Conservation (phyloP, 352 stramenopile genomes). For the Pythium plurisporium region DNA sequence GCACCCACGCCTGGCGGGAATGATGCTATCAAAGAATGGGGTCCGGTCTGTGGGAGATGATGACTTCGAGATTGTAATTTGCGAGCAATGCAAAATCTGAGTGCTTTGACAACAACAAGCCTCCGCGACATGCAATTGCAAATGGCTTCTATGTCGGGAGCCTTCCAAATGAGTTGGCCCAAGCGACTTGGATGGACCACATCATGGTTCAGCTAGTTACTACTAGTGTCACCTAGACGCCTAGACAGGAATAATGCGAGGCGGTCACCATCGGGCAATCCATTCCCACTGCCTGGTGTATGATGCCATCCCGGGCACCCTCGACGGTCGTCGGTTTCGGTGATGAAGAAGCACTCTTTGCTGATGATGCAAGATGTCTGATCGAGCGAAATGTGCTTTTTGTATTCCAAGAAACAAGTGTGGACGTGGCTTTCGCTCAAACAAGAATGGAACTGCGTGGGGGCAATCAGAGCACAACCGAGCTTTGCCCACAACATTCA, state of each 20-base stretch:
- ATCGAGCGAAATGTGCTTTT: conserved; percentile 15
- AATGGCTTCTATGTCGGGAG: conserved; percentile 24
- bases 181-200: conserved; percentile 9
- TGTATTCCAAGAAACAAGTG: background rate
- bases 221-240: too few species aligned
- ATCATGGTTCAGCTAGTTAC: conserved; percentile 21
- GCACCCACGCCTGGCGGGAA: too few species aligned
- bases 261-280: conserved; percentile 18
- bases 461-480: too few species aligned
- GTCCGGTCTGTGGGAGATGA: too few species aligned
- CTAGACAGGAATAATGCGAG: conserved; percentile 19
- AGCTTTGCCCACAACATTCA: conserved; percentile 12
- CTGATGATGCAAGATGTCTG: background rate
- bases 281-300: conserved; percentile 19
- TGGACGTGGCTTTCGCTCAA: conserved; percentile 1
- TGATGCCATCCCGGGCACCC: conserved; percentile 19
- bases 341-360: background rate
- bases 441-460: background rate
- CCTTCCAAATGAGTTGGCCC: background rate
- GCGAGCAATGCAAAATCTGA: too few species aligned
- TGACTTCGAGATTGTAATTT: too few species aligned
- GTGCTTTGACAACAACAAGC: background rate
- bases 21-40: too few species aligned
- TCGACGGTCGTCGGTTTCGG: background rate
- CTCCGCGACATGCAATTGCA: conserved; percentile 22